phyloP scores from a whole-genome alignment of 1,284 basidiomycete genomes.

The Trichosporon sp. region DNA sequence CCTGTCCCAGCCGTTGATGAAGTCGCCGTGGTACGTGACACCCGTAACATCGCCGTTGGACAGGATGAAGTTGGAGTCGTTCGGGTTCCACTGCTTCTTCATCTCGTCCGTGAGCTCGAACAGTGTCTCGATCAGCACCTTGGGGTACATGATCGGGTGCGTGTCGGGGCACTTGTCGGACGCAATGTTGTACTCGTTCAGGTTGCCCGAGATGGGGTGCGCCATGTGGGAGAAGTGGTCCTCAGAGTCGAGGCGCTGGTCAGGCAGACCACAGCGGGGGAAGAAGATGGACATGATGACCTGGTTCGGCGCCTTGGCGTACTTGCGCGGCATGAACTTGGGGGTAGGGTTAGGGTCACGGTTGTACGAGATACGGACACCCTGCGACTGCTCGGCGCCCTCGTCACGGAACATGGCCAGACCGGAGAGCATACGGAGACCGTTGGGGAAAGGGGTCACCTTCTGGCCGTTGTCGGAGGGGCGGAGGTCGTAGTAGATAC shows the following conservation, averaged over 20 bases:
- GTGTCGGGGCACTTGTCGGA: constrained; percentile 24
- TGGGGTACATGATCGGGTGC: constrained; percentile 44
- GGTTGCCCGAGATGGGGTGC: constrained; percentile 46
- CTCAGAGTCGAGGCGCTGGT: constrained; percentile 51
- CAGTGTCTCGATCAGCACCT: constrained; percentile 23
- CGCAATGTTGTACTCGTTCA: neutral
- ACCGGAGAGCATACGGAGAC: constrained; percentile 58
- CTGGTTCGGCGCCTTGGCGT: neutral
- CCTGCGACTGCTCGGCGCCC: constrained; percentile 23
- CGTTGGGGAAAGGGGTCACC: constrained; percentile 54
- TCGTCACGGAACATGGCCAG: constrained; percentile 38
- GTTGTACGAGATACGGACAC: constrained; percentile 22
- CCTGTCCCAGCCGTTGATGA: constrained; percentile 55
- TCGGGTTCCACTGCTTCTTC: constrained; percentile 21
- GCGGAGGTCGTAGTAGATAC: constrained; percentile 48
- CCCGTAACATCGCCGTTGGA: constrained; percentile 56
- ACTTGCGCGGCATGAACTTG: constrained; percentile 14
- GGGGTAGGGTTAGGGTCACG: constrained; percentile 15
- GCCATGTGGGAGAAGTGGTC: constrained; percentile 58
- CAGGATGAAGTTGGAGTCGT: constrained; percentile 24
- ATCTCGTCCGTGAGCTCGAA: constrained; percentile 14
- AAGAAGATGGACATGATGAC: constrained; percentile 34
- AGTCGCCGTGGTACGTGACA: constrained; percentile 56
- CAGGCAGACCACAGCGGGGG: constrained; percentile 45
- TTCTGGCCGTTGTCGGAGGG: constrained; percentile 20